Evolutionary conservation across 2,329 filamentous ascomycete genomes (phyloP).

Genomic region (Emydomyces testavorans): DNA sequence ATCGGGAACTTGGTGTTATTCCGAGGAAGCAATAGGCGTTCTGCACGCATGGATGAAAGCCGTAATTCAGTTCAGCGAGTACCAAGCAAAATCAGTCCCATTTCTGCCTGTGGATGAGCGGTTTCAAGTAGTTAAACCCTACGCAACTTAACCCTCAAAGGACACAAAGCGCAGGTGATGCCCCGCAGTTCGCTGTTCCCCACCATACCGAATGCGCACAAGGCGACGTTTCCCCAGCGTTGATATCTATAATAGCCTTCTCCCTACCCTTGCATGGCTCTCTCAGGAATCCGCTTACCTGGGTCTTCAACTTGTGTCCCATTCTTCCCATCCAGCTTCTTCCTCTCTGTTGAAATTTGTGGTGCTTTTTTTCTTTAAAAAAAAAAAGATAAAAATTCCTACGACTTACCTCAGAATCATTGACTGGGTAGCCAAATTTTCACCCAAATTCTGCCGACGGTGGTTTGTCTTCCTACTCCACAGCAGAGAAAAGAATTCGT

Average conservation of each 20-base stretch:
- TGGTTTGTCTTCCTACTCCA: background rate
- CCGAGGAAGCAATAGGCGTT: no score
- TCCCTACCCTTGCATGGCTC: conserved; percentile 2
- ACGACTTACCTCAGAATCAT: background rate
- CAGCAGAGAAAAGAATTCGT: background rate
- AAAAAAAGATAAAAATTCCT: no score
- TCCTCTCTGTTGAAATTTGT: no score
- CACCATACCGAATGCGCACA: conserved; percentile 6
- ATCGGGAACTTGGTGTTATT: no score
- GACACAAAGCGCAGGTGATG: background rate
- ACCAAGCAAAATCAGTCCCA: background rate
- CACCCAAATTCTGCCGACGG: conserved; percentile 5
- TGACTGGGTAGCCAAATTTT: conserved; percentile 3
- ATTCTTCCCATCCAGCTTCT: background rate
- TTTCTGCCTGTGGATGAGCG: background rate
- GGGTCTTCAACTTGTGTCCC: background rate
- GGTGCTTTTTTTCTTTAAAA: conserved; percentile 3
- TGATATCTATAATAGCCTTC: conserved; percentile 6
- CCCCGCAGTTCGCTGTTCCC: conserved; percentile 7
- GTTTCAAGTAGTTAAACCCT: conserved; percentile 1
- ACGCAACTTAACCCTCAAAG: conserved; percentile 2
- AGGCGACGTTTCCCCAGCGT: no score
- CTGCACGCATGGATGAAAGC: no score
- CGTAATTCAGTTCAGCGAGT: no score
- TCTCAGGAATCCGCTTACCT: conserved; percentile 14